Conservation (phyloP, 2,329 filamentous ascomycete species). For the Eurotiales sp. region DNA sequence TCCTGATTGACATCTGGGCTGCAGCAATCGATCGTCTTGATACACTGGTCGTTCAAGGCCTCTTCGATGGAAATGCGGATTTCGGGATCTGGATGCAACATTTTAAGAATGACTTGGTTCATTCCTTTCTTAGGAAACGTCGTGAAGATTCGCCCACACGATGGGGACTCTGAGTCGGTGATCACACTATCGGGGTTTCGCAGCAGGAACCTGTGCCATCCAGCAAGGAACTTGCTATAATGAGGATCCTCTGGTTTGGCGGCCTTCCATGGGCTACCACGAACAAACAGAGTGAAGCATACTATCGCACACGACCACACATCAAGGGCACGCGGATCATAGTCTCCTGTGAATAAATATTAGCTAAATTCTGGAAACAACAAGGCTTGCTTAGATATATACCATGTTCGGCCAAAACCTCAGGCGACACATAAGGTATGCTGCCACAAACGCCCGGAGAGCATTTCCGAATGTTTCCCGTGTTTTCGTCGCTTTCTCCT, state of each 20-base stretch:
- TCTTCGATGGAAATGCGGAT: slow-evolving; percentile 67
- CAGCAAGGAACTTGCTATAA: slow-evolving; percentile 62
- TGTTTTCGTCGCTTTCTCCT: slow-evolving; percentile 69
- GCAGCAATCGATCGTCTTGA: slow-evolving; percentile 75
- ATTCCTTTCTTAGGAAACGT: slow-evolving; percentile 49
- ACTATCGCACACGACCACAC: slow-evolving; percentile 84
- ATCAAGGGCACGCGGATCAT: slow-evolving; percentile 75
- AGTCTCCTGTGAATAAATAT: slow-evolving; percentile 40
- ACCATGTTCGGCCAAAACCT: slow-evolving; percentile 67
- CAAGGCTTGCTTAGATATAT: slow-evolving; percentile 44
- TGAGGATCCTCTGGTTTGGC: slow-evolving; percentile 57
- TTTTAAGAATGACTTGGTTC: slow-evolving; percentile 68
- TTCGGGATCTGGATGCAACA: slow-evolving; percentile 75
- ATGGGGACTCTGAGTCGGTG: slow-evolving; percentile 62
- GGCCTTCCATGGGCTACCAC: slow-evolving; percentile 69
- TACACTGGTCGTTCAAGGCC: slow-evolving; percentile 66
- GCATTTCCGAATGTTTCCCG: slow-evolving; percentile 68
- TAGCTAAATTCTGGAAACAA: not conserved
- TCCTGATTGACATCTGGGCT: slow-evolving; percentile 65
- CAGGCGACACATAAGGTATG: slow-evolving; percentile 81
- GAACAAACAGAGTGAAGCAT: slow-evolving; percentile 71
- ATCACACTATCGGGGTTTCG: slow-evolving; percentile 52
- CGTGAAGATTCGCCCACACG: slow-evolving; percentile 61
- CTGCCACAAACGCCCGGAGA: slow-evolving; percentile 79
- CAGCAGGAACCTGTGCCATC: slow-evolving; percentile 66